Evolutionary conservation across 2,329 filamentous ascomycete species (phyloP), one percentile per base, ranked within the genome.

Genomic region (Diaporthe ilicicola): DNA sequence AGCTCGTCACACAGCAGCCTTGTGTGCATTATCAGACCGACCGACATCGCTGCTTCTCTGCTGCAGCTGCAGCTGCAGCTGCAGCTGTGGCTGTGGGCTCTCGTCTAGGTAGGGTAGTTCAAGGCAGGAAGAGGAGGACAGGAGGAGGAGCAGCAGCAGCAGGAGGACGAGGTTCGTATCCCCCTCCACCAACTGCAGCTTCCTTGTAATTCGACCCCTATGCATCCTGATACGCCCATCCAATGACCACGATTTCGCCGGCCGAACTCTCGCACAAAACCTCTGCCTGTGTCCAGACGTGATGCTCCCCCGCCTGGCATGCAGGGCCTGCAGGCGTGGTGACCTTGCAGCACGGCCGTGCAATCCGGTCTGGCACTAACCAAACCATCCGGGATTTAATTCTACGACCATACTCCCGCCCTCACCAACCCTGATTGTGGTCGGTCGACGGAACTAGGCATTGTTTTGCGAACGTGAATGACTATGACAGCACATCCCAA

Each of bases 261-360:
- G 65, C 44, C 53, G 42, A 68, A 56, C 65, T 59, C 53, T 68
- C 65, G 53, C 65, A 56, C 29, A 68, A 59, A 68, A 53, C 54
- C n/a, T 53, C 46, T 37, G 27, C 51, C 42, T 29, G 27, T 48
- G 27, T 54, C 32, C 48, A 34, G 27, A 27, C 13, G 13, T 55
- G 34, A 51, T 67, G 22, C 29, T 51, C 32, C 44, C 37, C 37
- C 29, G n/a, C 64, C 64, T 55, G 19, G 22, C 22, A 32, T 46
- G 27, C 51, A 44, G 65, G 39, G n/a, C 50, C 32, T 56, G 29
- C 27, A 42, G 54, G 13, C 44, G 65, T 48, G 65, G n/a, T 56
- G 51, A 48, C 65, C 65, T 37, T 48, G 39, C 39, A 56, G 27
- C 9, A 24, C 29, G 51, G 65, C 64, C 59, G 56, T 69, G 61